Evolutionary conservation across 2,329 filamentous ascomycete genomes (phyloP), one percentile per base, ranked within the genome.

Genomic region (Xylaria sp.): DNA sequence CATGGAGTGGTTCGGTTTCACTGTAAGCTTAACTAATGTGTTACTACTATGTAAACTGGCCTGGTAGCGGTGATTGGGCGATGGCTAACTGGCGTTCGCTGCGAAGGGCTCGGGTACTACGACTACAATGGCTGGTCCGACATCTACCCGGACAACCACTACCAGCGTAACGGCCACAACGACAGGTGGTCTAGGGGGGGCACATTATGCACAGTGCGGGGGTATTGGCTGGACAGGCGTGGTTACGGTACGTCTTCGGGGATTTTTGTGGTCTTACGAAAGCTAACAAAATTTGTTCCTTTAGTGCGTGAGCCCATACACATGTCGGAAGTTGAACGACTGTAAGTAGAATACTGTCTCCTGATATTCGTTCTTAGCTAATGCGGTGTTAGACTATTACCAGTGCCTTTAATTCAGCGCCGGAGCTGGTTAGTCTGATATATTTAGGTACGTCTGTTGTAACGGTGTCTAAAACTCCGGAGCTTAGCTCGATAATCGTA

Each of bases 1-100:
- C n/a, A 58, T 69, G 63, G 52, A 67, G 51, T 69, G 64, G 64
- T 69, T 69, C 48, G 67, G 66, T 10, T 52, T 69, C 23, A 48
- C 60, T 38, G 64, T 65, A 46, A 60, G 60, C 10, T 23, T 10
- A 23, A 8, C 8, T 21, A 6, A 25, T 9, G 2, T 25, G 9
- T n/a, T 23, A 17, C 25, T 23, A 9, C 25, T 38, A 27, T 17
- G 43, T 17, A 13, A 40, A 35, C 2, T 38, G n/a, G n/a, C n/a
- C n/a, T n/a, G n/a, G n/a, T n/a, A n/a, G n/a, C n/a, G n/a, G n/a
- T n/a, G n/a, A n/a, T n/a, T n/a, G n/a, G n/a, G n/a, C 3, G 9
- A 13, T 15, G 27, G 31, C 33, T 44, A n/a, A 49, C 23, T 17
- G 13, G 19, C 13, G 10, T 25, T 21, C 19, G n/a, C 27, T n/a